Percentiles rank a stretch among this genome's conserved stretches.
Evolutionary conservation across 768 basidiomycete genomes (phyloP).

Genomic region (Calocybe indica): DNA sequence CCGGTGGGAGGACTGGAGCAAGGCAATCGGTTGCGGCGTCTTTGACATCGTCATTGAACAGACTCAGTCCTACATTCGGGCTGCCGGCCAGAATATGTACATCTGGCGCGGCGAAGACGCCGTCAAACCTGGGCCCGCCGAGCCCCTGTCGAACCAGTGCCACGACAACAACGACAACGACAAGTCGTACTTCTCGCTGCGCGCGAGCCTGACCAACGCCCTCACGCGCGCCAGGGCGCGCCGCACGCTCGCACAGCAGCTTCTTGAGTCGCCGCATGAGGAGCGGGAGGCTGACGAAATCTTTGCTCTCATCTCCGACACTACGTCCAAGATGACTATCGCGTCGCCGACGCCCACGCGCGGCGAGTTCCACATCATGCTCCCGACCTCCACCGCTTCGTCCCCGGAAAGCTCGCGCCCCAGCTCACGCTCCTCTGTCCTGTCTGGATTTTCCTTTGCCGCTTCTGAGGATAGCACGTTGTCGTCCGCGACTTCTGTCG

Average conservation of each 20-base stretch:
- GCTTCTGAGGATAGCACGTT: constrained; percentile 19
- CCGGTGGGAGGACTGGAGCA: constrained; percentile 31
- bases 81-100: constrained; percentile 16
- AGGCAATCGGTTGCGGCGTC: constrained; percentile 23
- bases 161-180: not conserved
- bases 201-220: constrained; percentile 14
- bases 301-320: constrained; percentile 25
- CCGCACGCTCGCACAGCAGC: constrained; percentile 27
- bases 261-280: constrained; percentile 24
- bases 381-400: not conserved
- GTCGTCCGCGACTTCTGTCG: constrained; percentile 5
- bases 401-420: constrained; percentile 25
- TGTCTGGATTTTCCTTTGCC: constrained; percentile 19
- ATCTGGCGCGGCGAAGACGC: constrained; percentile 17
- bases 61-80: constrained; percentile 17
- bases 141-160: constrained; percentile 9
- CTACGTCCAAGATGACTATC: constrained; percentile 14
- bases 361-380: constrained; percentile 17
- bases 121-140: constrained; percentile 1
- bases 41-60: constrained; percentile 29
- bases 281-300: constrained; percentile 28
- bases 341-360: constrained; percentile 30
- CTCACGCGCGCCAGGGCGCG: constrained; percentile 12
- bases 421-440: constrained; percentile 32
- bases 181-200: constrained; percentile 11